Base-by-base conservation (phyloP, 352 stramenopile species). In the Phytophthora ramorum region DNA sequence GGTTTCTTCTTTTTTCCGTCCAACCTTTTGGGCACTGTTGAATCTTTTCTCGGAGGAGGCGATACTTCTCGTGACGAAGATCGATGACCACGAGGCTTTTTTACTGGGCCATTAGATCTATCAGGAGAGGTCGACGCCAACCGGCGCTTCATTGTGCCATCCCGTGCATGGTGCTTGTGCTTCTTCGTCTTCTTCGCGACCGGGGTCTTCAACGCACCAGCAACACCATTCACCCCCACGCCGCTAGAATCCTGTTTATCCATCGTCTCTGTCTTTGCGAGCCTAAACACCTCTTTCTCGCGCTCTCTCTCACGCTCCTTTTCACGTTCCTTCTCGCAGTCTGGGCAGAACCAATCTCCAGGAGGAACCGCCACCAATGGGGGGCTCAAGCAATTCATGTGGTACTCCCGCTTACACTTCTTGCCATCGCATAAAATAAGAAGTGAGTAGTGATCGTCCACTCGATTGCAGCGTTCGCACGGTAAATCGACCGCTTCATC, bases 361-460 rank as follows among this genome's bases (percentile, higher is more conserved):
- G 73, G 67, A 7, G 88, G 88, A 13, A 95, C 77, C 7, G 70
- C 48, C 10, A 78, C 58, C 7, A 96, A 71, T 17, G 88, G 88
- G 7, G 88, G 88, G 14, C 44, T 78, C 26, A 96, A 69, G 49
- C 88, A 96, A 43, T 90, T 89, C 85, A 94, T 95, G 65, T 96
- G 88, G 65, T 91, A 96, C 66, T 95, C 86, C 1, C 83, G 81
- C 57, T 91, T 90, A 67, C 88, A 96, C 46, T 87, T 75, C 30
- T 89, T 78, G 17, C 86, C 86, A 35, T 96, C 88, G 47, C 88
- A 96, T n/a, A 96, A 69, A 58, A 96, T 92, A 6, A 93, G 63
- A 56, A 91, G 77, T 46, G 86, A 95, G 43, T 87, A 92, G 63
- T 94, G 81, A 32, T 92, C 82, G 26, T 90, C 83, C 41, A 93